Percentiles rank a stretch among this genome's conserved stretches.
These are phyloP conservation scores for Picochlorum sp. DNA, from an alignment of 139 green algal species.

Conservation along the genomic window DNA sequence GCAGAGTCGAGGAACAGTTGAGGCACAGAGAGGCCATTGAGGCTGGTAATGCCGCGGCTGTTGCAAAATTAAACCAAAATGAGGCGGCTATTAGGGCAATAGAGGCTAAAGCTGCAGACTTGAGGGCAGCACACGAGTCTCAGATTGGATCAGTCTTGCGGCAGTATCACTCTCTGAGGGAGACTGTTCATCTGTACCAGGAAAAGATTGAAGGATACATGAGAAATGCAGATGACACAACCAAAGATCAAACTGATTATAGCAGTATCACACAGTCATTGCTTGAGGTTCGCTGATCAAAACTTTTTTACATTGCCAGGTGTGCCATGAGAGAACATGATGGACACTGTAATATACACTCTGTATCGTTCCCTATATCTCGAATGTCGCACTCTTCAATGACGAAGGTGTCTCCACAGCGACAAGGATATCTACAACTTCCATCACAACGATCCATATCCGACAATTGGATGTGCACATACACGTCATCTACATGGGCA, in stretches of 20 bases:
- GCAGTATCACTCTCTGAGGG: slow-evolving; percentile 33
- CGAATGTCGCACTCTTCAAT: not conserved
- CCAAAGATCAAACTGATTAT: not conserved
- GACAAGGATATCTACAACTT: slow-evolving; percentile 21
- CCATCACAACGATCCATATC: not conserved
- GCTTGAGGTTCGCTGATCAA: not conserved
- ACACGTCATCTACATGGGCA: not conserved
- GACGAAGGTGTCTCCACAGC: slow-evolving; percentile 22
- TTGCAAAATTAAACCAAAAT: slow-evolving; percentile 57
- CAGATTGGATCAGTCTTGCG: slow-evolving; percentile 30
- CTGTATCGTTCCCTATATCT: not conserved
- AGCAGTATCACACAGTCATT: not conserved
- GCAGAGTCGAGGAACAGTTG: slow-evolving; percentile 59
- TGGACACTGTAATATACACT: not conserved
- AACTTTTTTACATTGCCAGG: not conserved
- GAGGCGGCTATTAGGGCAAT: slow-evolving; percentile 45
- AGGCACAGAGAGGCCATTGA: slow-evolving; percentile 64
- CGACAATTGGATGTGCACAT: not conserved
- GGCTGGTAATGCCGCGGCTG: slow-evolving; percentile 58
- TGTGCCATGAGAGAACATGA: slow-evolving; percentile 8
- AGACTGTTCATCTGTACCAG: slow-evolving; percentile 37
- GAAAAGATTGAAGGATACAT: slow-evolving; percentile 33
- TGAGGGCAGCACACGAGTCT: slow-evolving; percentile 27
- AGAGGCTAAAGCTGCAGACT: slow-evolving; percentile 26
- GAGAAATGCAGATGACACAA: not conserved